Conservation (phyloP, 495 filamentous ascomycete genomes). For the Penicillium desertorum region DNA sequence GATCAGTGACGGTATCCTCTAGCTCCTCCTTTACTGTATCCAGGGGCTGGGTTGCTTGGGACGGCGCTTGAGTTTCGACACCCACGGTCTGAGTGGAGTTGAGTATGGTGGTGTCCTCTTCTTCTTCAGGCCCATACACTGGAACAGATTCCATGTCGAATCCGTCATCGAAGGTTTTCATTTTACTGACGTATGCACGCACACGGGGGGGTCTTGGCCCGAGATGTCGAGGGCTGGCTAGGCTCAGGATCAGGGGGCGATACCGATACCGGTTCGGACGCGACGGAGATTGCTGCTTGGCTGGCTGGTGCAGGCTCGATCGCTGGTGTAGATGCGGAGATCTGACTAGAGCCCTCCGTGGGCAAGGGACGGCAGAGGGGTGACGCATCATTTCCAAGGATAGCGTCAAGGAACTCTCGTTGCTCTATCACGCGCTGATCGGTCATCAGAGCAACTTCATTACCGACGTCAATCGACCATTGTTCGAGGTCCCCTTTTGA, state of each 20-base stretch:
- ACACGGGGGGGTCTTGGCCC: constrained; percentile 34
- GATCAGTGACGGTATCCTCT: constrained; percentile 57
- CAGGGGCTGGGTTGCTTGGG: constrained; percentile 14
- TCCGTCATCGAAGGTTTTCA: constrained; percentile 72
- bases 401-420: constrained; percentile 89
- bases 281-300: neutral
- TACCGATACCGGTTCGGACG: neutral
- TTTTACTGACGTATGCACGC: constrained; percentile 55
- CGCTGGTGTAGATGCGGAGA: constrained; percentile 5
- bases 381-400: constrained; percentile 72
- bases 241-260: constrained; percentile 12
- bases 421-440: constrained; percentile 85
- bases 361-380: constrained; percentile 63
- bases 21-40: constrained; percentile 40
- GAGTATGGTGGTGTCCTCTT: neutral
- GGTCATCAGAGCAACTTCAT: constrained; percentile 63
- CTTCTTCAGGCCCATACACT: constrained; percentile 29
- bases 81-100: constrained; percentile 28
- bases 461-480: constrained; percentile 70
- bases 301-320: neutral
- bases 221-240: constrained; percentile 17
- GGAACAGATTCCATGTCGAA: constrained; percentile 49
- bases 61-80: constrained; percentile 21
- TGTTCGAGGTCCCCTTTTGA: constrained; percentile 60
- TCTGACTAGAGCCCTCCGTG: constrained; percentile 26